Evolutionary conservation across 2,329 filamentous ascomycete species (phyloP), one percentile per base, ranked within the genome.

Genomic region (Microdochium nivale): DNA sequence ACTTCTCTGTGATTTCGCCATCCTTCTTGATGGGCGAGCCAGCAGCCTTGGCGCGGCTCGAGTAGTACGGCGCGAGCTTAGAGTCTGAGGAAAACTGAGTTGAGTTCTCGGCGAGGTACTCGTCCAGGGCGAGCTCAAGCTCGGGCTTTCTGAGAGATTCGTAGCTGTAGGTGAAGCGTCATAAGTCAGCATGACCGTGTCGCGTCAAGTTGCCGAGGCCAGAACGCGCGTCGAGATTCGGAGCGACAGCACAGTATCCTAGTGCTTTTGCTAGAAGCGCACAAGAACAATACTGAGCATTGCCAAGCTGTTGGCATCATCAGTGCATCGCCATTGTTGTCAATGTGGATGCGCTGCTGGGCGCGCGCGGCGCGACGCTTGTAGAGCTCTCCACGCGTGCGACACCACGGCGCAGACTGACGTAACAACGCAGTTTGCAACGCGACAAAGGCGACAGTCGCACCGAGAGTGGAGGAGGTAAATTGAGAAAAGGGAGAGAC

Each of bases 141-240:
- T 96, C 90, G 57, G 77, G 75, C 71, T 96, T 96, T 68, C 86
- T 87, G 57, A 86, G 72, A 52, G 77, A 75, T 58, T 88, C 83
- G 63, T 80, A 84, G 63, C 87, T 91, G 63, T 57, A 51, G 52
- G 40, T 7, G 21, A 11, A 11, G 5, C 21, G n/a, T 30, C 27
- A 11, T 11, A 7, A 13, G 40, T 44, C 19, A 47, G 46, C 46
- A 23, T 14, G 25, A 21, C n/a, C 44, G 5, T 25, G 23, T 16
- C 46, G 46, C 46, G 27, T 30, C 27, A 11, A 30, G 27, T 5
- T 5, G 27, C 5, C 27, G 27, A 30, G 5, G 27, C 27, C n/a
- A n/a, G n/a, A n/a, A n/a, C n/a, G n/a, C n/a, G n/a, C n/a, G n/a
- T n/a, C n/a, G n/a, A n/a, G n/a, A n/a, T n/a, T n/a, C n/a, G n/a